These are phyloP conservation scores for Alloteropsis semialata DNA, from an alignment of 176 grass and related monocot genomes.

Conservation along the genomic window DNA sequence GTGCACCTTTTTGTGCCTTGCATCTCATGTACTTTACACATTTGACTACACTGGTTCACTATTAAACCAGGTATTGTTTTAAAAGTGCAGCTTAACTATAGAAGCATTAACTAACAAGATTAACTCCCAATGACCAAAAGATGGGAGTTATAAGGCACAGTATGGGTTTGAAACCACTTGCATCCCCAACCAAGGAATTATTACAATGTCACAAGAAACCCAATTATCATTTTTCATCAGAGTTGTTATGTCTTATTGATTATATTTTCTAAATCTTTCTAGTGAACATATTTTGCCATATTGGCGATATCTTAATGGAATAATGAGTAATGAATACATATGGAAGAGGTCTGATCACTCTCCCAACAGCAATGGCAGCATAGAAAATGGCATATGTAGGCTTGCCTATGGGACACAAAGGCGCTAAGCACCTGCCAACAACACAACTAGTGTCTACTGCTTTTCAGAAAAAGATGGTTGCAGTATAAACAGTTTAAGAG, in stretches of 20 bases:
- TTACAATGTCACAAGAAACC: not conserved
- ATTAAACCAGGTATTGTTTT: not conserved
- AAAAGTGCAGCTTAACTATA: not conserved
- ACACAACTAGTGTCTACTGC: not conserved
- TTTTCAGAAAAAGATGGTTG: not conserved
- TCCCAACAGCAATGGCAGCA: not conserved
- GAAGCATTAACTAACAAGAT: not conserved
- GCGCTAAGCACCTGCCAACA: not conserved
- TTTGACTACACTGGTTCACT: not conserved
- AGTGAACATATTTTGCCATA: not conserved
- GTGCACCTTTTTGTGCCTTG: too few relatives aligned
- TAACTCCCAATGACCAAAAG: not conserved
- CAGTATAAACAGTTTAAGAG: not conserved
- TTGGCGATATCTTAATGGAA: not conserved
- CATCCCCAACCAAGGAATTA: not conserved
- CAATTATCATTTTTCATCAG: not conserved
- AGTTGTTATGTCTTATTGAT: too few relatives aligned
- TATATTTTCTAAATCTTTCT: not conserved
- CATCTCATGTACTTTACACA: not conserved
- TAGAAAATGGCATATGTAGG: not conserved
- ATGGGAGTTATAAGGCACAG: not conserved
- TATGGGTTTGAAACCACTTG: not conserved
- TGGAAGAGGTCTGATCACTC: slow-evolving; percentile 6
- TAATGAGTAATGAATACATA: not conserved
- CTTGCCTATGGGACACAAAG: not conserved